Percentiles rank a stretch among this genome's conserved stretches.
Evolutionary conservation across 2,329 filamentous ascomycete species (phyloP).

Genomic region (Sclerotinia sclerotiorum): DNA sequence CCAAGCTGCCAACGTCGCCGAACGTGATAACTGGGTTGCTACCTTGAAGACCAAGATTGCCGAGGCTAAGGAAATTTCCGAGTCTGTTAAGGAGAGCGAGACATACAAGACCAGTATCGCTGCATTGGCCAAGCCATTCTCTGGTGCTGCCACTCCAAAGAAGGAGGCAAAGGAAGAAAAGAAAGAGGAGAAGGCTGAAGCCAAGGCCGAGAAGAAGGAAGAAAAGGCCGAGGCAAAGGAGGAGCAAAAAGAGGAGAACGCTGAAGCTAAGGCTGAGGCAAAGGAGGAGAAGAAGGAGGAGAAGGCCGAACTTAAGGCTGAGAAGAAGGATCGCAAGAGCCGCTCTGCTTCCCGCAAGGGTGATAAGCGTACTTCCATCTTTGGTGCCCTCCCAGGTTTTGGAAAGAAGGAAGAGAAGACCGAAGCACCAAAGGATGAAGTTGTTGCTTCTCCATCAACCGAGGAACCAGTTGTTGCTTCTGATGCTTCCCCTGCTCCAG

Average conservation of each 20-base stretch:
- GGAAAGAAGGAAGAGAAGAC: conserved; percentile 42
- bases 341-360: conserved; percentile 62
- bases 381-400: conserved; percentile 53
- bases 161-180: conserved; percentile 42
- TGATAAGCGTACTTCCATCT: conserved; percentile 57
- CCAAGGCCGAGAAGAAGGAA: conserved; percentile 39
- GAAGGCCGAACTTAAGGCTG: conserved; percentile 48
- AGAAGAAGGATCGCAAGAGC: conserved; percentile 60
- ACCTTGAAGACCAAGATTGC: conserved; percentile 79
- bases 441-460: conserved; percentile 21
- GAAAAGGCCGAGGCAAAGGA: conserved; percentile 45
- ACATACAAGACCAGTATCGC: conserved; percentile 69
- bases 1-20: conserved; percentile 71
- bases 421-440: conserved; percentile 40
- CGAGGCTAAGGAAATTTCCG: conserved; percentile 79
- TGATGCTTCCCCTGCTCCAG: conserved; percentile 36
- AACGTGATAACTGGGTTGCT: conserved; percentile 90
- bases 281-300: conserved; percentile 42
- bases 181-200: conserved; percentile 37
- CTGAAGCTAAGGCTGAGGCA: conserved; percentile 38
- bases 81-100: conserved; percentile 73
- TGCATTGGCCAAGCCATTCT: conserved; percentile 45
- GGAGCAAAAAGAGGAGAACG: conserved; percentile 38
- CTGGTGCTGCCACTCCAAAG: conserved; percentile 40
- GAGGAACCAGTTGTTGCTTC: conserved; percentile 31